Conservation (phyloP, 2,329 filamentous ascomycete genomes). For the Colletotrichum higginsianum region DNA sequence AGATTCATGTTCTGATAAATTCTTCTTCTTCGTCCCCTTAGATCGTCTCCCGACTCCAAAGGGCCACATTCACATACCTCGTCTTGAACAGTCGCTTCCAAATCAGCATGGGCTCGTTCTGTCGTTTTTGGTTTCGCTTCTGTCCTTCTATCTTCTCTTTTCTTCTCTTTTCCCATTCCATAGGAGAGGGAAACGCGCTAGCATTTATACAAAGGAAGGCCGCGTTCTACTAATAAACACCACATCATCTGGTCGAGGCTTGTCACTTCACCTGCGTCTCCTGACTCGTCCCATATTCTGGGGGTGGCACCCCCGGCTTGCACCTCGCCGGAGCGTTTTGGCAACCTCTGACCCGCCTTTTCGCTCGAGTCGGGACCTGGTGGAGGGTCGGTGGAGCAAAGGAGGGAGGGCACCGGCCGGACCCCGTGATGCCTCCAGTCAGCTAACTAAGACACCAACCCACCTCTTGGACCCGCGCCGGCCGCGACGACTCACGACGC, state of each 20-base stretch:
- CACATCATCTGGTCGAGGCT: slow-evolving; percentile 36
- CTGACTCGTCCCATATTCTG: slow-evolving; percentile 41
- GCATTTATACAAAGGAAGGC: slow-evolving; percentile 37
- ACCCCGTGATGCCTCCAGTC: slow-evolving; percentile 39
- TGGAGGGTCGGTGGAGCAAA: slow-evolving; percentile 23
- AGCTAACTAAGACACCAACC: slow-evolving; percentile 38
- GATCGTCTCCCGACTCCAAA: neutral
- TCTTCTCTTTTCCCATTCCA: slow-evolving; percentile 2
- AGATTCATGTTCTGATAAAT: neutral
- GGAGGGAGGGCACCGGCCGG: slow-evolving; percentile 33
- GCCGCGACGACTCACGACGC: slow-evolving; percentile 32
- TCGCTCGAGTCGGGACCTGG: slow-evolving; percentile 23
- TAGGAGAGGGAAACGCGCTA: slow-evolving; percentile 31
- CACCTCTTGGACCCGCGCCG: slow-evolving; percentile 36
- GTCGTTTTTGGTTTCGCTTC: slow-evolving; percentile 2
- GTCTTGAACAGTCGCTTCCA: slow-evolving; percentile 13
- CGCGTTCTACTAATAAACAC: slow-evolving; percentile 19
- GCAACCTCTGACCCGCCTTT: slow-evolving; percentile 16
- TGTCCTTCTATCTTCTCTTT: slow-evolving; percentile 18
- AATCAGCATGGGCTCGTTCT: neutral
- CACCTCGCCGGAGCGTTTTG: slow-evolving; percentile 21
- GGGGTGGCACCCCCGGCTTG: slow-evolving; percentile 22
- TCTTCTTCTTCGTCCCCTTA: too few species aligned
- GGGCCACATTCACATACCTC: slow-evolving; percentile 29
- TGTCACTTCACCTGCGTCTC: slow-evolving; percentile 39